Evolutionary conservation across 139 green algal genomes (phyloP).

Genomic region (Chlamydomonas schloesseri): DNA sequence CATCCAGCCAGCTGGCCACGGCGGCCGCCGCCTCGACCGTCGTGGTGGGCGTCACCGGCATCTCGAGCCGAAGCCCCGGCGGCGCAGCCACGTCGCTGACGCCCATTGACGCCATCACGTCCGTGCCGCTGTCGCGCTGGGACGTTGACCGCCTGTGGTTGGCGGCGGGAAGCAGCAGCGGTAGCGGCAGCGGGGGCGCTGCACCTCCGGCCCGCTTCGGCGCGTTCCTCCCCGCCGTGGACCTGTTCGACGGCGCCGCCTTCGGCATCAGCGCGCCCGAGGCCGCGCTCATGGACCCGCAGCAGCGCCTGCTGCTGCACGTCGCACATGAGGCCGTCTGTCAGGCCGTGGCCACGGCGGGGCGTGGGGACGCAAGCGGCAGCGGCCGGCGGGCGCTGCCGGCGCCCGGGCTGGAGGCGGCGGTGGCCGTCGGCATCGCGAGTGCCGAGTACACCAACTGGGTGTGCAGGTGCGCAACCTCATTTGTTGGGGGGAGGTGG

Average conservation of each 20-base stretch:
- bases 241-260: slow-evolving; percentile 77
- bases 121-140: slow-evolving; percentile 69
- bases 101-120: slow-evolving; percentile 59
- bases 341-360: background rate
- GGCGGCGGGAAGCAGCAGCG: background rate
- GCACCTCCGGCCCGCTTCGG: slow-evolving; percentile 72
- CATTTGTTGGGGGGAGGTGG: no score
- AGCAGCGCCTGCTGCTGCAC: slow-evolving; percentile 76
- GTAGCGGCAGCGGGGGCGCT: no score
- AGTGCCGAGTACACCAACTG: slow-evolving; percentile 88
- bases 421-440: slow-evolving; percentile 82
- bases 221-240: slow-evolving; percentile 68
- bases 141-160: slow-evolving; percentile 61
- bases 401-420: background rate
- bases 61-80: background rate
- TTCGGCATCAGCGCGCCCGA: slow-evolving; percentile 82
- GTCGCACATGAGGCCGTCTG: slow-evolving; percentile 32
- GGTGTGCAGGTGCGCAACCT: slow-evolving; percentile 51
- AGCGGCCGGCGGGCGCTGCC: background rate
- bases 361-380: background rate
- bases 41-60: slow-evolving; percentile 28
- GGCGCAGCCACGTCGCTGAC: background rate
- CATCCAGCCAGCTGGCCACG: background rate
- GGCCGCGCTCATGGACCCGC: slow-evolving; percentile 86
- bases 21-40: background rate